Evolutionary conservation across 768 basidiomycete genomes (phyloP).

Genomic region (Asterophora parasitica): DNA sequence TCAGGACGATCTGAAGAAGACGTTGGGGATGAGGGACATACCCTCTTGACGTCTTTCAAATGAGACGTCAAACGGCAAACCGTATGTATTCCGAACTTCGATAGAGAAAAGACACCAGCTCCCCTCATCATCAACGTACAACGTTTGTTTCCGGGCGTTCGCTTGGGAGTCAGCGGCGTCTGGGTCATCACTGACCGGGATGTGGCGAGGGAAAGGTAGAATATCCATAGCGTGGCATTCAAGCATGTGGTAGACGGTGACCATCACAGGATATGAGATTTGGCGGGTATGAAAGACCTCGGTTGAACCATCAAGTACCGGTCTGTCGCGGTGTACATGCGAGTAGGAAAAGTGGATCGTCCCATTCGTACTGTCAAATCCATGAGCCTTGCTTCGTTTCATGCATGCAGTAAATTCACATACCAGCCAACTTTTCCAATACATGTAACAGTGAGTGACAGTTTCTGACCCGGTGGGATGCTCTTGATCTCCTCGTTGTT

Average conservation of each 20-base stretch:
- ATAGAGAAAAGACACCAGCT: slow-evolving; percentile 86
- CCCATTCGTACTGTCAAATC: slow-evolving; percentile 60
- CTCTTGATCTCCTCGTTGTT: slow-evolving; percentile 40
- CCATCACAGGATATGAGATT: slow-evolving; percentile 80
- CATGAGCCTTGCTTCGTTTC: slow-evolving; percentile 11
- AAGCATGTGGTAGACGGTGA: slow-evolving; percentile 94
- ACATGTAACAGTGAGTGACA: slow-evolving; percentile 66
- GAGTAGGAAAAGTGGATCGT: slow-evolving; percentile 84
- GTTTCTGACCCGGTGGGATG: slow-evolving; percentile 68
- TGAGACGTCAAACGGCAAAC: slow-evolving; percentile 84
- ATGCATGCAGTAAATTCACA: slow-evolving; percentile 24
- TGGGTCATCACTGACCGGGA: slow-evolving; percentile 15
- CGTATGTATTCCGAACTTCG: slow-evolving; percentile 90
- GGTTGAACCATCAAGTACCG: slow-evolving; percentile 20
- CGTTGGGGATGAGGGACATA: slow-evolving; percentile 19
- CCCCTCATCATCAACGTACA: slow-evolving; percentile 43
- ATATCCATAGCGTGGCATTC: slow-evolving; percentile 84
- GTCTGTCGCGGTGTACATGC: slow-evolving; percentile 45
- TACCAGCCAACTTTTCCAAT: slow-evolving; percentile 93
- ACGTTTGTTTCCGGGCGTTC: slow-evolving; percentile 22
- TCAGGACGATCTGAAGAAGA: neutral
- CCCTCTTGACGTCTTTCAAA: slow-evolving; percentile 68
- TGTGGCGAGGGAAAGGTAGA: slow-evolving; percentile 49
- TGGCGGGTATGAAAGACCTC: slow-evolving; percentile 82
- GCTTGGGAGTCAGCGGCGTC: slow-evolving; percentile 15